phyloP scores from a whole-genome alignment of 1,284 basidiomycete species.

The Earliella scabrosa region DNA sequence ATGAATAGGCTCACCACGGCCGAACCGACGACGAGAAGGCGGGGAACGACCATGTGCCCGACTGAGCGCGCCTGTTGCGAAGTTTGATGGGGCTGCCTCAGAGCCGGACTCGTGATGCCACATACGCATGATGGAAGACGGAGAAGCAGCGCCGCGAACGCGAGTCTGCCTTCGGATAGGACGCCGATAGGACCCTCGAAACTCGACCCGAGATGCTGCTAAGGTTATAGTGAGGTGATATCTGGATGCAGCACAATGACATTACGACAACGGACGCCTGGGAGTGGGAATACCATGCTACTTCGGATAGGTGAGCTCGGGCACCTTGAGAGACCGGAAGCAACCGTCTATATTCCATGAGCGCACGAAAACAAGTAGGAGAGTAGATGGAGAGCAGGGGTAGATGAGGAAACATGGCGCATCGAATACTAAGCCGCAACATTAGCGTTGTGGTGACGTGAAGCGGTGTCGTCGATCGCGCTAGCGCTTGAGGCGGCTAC shows the following conservation, averaged over 20 bases:
- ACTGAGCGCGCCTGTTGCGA: neutral
- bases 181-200: slow-evolving; percentile 4
- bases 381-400: neutral
- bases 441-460: neutral
- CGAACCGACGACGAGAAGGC: neutral
- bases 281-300: neutral
- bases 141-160: slow-evolving; percentile 15
- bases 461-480: slow-evolving; percentile 1
- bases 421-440: neutral
- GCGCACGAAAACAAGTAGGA: too few species aligned
- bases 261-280: slow-evolving; percentile 6
- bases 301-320: neutral
- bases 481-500: neutral
- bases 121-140: slow-evolving; percentile 21
- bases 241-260: slow-evolving; percentile 17
- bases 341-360: too few species aligned
- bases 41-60: neutral
- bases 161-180: slow-evolving; percentile 10
- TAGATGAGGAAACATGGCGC: neutral
- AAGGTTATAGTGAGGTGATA: neutral
- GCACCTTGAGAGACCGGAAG: too few species aligned
- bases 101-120: slow-evolving; percentile 15
- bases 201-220: neutral
- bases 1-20: slow-evolving; percentile 1
- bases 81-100: slow-evolving; percentile 14